These are phyloP conservation scores for Cercospora sesami DNA, from an alignment of 2,329 filamentous ascomycete species.

Conservation along the genomic window DNA sequence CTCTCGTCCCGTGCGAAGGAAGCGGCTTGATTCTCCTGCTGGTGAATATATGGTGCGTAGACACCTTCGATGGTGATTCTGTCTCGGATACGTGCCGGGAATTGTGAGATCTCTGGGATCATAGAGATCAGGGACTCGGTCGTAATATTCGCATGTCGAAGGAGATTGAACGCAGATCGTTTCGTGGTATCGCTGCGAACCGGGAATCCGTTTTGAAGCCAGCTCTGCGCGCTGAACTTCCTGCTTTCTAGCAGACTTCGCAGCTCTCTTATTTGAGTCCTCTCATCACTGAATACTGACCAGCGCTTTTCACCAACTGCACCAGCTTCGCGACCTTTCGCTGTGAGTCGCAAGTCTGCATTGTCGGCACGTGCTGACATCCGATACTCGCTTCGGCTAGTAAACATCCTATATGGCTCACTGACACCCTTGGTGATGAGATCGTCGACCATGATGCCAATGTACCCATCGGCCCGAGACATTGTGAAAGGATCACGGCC, in stretches of 20 bases:
- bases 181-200: slow-evolving; percentile 65
- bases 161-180: slow-evolving; percentile 75
- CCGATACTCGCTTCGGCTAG: slow-evolving; percentile 89
- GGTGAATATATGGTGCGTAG: slow-evolving; percentile 82
- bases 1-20: slow-evolving; percentile 75
- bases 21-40: slow-evolving; percentile 66
- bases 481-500: slow-evolving; percentile 66
- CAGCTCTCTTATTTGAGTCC: slow-evolving; percentile 63
- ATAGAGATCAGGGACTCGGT: slow-evolving; percentile 58
- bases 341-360: slow-evolving; percentile 82
- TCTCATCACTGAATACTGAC: slow-evolving; percentile 65
- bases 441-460: slow-evolving; percentile 98
- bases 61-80: slow-evolving; percentile 78
- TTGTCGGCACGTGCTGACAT: slow-evolving; percentile 93
- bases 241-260: slow-evolving; percentile 60
- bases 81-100: slow-evolving; percentile 59
- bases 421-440: slow-evolving; percentile 94
- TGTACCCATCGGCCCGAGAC: slow-evolving; percentile 85
- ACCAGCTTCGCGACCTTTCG: slow-evolving; percentile 72
- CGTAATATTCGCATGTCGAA: slow-evolving; percentile 65
- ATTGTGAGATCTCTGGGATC: slow-evolving; percentile 59
- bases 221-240: slow-evolving; percentile 61
- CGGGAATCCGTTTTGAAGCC: slow-evolving; percentile 69
- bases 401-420: slow-evolving; percentile 98
- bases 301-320: slow-evolving; percentile 79